Conservation (phyloP, 2,329 filamentous ascomycete genomes). For the Colletotrichum navitas region DNA sequence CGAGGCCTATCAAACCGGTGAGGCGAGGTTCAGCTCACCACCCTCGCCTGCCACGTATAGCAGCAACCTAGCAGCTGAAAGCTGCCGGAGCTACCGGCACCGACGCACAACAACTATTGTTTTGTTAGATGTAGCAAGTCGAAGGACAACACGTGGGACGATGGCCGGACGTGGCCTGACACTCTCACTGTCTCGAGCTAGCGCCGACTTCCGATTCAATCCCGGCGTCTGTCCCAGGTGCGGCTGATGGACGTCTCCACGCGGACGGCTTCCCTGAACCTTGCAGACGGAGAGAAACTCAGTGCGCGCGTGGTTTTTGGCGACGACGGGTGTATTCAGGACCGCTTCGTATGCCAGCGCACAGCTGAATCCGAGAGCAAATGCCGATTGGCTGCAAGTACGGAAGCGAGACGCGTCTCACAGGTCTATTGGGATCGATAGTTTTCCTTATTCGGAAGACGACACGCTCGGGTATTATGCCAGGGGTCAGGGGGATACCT, state of each 20-base stretch:
- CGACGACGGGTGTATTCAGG: not conserved
- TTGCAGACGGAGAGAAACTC: constrained; percentile 3
- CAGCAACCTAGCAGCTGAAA: constrained; percentile 29
- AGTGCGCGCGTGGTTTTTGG: not conserved
- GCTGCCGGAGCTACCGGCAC: constrained; percentile 16
- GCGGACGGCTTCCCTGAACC: constrained; percentile 6
- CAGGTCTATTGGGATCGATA: not conserved
- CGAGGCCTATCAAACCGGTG: constrained; percentile 53
- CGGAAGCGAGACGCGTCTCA: constrained; percentile 3
- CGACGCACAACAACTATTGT: constrained; percentile 7
- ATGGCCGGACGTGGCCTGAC: constrained; percentile 11
- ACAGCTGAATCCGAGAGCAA: not conserved
- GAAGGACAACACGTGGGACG: constrained; percentile 30
- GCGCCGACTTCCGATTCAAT: not conserved
- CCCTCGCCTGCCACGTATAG: constrained; percentile 40
- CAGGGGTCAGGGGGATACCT: not conserved
- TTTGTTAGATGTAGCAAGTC: not conserved
- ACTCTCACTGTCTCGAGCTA: not conserved
- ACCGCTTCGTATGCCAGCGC: not conserved
- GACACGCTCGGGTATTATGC: not conserved
- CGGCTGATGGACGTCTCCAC: constrained; percentile 12
- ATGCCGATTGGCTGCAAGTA: not conserved
- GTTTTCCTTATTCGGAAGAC: not conserved
- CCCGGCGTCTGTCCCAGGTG: not conserved
- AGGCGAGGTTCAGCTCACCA: constrained; percentile 55